Evolutionary conservation across 73 alveolate species (phyloP).

Genomic region (Tetrahymena borealis): DNA sequence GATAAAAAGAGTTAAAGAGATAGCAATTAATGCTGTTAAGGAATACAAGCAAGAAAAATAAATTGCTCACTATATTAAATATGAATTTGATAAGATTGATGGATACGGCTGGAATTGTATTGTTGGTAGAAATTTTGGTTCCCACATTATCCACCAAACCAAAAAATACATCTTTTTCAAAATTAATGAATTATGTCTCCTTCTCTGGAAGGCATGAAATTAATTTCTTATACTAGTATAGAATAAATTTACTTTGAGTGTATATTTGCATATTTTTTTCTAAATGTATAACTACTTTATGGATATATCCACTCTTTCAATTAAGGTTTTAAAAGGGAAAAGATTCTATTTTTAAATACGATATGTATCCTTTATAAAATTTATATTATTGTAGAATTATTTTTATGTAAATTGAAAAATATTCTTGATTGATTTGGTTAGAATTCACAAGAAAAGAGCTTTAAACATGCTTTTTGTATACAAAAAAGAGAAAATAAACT

Average conservation of each 20-base stretch:
- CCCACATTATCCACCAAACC: slow-evolving; percentile 75
- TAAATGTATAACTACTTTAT: background rate
- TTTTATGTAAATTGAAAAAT: too few species aligned
- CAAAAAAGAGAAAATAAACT: too few species aligned
- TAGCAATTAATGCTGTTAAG: slow-evolving; percentile 17
- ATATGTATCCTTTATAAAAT: too few species aligned
- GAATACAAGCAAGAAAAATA: slow-evolving; percentile 17
- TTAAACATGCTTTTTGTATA: too few species aligned
- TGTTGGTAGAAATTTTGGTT: slow-evolving; percentile 76
- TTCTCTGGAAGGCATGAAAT: slow-evolving; percentile 41
- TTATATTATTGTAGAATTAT: too few species aligned
- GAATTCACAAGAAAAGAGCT: too few species aligned
- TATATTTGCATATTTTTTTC: background rate
- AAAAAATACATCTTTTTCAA: slow-evolving; percentile 49
- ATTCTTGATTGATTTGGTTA: too few species aligned
- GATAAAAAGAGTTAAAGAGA: slow-evolving; percentile 22
- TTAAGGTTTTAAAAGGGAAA: too few species aligned
- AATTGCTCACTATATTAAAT: slow-evolving; percentile 34
- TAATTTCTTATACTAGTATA: background rate
- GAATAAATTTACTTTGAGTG: background rate
- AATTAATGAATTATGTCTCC: slow-evolving; percentile 15
- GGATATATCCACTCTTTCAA: too few species aligned
- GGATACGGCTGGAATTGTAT: slow-evolving; percentile 64
- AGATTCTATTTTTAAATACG: too few species aligned
- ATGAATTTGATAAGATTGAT: slow-evolving; percentile 35